Evolutionary conservation across 2,329 filamentous ascomycete genomes (phyloP).

Genomic region (Graphiopsis chlorocephala): DNA sequence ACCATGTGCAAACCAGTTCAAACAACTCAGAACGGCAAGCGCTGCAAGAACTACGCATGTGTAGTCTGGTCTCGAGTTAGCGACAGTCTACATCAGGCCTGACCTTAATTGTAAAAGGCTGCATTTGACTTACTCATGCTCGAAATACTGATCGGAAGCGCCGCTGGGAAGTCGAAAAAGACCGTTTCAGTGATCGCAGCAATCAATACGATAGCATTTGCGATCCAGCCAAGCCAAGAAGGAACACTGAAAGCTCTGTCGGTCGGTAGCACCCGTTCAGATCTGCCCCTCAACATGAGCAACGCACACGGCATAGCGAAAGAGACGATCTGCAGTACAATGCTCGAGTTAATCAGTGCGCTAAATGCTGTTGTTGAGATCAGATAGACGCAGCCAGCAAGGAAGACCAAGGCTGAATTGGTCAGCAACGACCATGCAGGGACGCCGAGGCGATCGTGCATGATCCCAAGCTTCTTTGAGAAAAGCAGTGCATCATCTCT

Average conservation of each 20-base stretch:
- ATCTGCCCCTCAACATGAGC: constrained; percentile 41
- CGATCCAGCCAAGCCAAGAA: background rate
- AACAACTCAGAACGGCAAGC: background rate
- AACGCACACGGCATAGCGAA: constrained; percentile 45
- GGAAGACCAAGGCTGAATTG: constrained; percentile 48
- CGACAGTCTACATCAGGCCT: background rate
- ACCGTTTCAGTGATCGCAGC: background rate
- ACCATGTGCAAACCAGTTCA: background rate
- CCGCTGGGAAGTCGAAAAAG: background rate
- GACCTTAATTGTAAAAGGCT: background rate
- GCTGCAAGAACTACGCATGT: background rate
- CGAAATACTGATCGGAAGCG: background rate
- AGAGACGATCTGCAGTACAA: constrained; percentile 39
- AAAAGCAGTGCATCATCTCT: constrained; percentile 59
- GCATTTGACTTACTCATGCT: background rate
- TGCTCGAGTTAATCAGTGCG: constrained; percentile 44
- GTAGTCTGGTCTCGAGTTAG: background rate
- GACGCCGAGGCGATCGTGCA: constrained; percentile 52
- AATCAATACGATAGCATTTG: background rate
- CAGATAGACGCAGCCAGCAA: constrained; percentile 23
- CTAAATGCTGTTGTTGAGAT: constrained; percentile 22
- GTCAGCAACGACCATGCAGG: constrained; percentile 56
- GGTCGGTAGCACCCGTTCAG: background rate
- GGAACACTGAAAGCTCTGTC: background rate
- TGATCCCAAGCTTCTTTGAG: constrained; percentile 47